Conservation (phyloP, 2,329 filamentous ascomycete species). For the Karstenula rhodostoma region DNA sequence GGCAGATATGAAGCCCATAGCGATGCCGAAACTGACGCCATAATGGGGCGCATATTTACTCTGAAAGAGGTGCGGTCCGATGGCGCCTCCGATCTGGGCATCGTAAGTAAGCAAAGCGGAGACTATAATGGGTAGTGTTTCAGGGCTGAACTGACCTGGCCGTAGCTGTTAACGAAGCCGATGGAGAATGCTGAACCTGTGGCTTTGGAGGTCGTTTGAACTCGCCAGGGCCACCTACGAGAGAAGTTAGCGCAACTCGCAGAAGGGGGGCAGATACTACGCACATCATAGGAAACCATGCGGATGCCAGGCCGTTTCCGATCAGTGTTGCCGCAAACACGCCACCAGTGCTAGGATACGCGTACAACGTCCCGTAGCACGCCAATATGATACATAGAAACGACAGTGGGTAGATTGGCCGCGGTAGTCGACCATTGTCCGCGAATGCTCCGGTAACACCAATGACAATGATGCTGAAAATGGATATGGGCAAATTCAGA, state of each 20-base stretch:
- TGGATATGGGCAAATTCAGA: slow-evolving; percentile 22
- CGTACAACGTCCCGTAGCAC: slow-evolving; percentile 38
- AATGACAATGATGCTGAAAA: slow-evolving; percentile 61
- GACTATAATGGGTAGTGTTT: no score
- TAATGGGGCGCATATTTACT: slow-evolving; percentile 53
- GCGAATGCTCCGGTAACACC: slow-evolving; percentile 32
- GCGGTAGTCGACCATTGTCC: slow-evolving; percentile 43
- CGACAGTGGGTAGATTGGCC: slow-evolving; percentile 52
- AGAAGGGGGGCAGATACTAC: no score
- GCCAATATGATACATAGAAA: slow-evolving; percentile 57
- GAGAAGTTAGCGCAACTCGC: not conserved
- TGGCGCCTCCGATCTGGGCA: slow-evolving; percentile 51
- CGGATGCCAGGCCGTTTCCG: slow-evolving; percentile 23
- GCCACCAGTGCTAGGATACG: slow-evolving; percentile 46
- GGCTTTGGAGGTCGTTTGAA: slow-evolving; percentile 39
- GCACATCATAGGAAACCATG: slow-evolving; percentile 20
- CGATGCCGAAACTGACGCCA: slow-evolving; percentile 48
- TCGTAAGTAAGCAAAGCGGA: not conserved
- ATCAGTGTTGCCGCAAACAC: slow-evolving; percentile 50
- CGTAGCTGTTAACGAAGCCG: slow-evolving; percentile 51
- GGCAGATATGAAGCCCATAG: slow-evolving; percentile 47
- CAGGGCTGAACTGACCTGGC: not conserved
- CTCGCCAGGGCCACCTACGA: slow-evolving; percentile 53
- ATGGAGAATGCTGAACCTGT: slow-evolving; percentile 57
- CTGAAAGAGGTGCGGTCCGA: slow-evolving; percentile 56